Evolutionary conservation across 2,329 filamentous ascomycete genomes (phyloP), one percentile per base, ranked within the genome.

Genomic region (Stagonosporopsis cucurbitacearum): DNA sequence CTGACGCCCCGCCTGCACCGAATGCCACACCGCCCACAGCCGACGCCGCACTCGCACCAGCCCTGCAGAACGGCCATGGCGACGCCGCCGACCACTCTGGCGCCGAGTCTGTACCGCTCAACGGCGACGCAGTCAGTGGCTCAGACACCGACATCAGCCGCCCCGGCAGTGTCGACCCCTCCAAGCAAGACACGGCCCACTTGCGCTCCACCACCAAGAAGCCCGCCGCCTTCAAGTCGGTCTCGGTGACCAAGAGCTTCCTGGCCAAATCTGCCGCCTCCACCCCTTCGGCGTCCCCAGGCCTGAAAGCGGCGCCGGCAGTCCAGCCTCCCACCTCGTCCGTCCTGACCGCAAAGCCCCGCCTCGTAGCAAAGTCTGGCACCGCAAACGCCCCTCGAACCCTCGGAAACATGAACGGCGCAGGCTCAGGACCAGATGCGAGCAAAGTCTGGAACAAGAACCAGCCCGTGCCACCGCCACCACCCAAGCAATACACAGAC

Each of bases 391-490:
- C 80, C 12, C 82, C 67, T 33, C 84, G 83, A 55, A 64, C 79
- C 22, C 74, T 81, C 52, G 74, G 76, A 50, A 88, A 86, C 67
- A 84, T 86, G 58, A 83, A 84, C 47, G 87, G 88, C 60, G 68
- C 82, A 30, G 81, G 82, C 17, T 71, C 83, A 57, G 86, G 86
- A 23, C 89, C 90, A 13, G 90, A 93, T 73, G 82, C 85, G 26
- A 90, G 80, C 74, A 88, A 84, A 49, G 90, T 96, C 36, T 96
- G 91, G 91, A 96, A 95, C 78, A 93, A 92, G 77, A 96, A 95
- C 73, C 84, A 88, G 80, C 89, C 90, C 89, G 84, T 81, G 6
- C 83, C 87, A 49, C 82, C 84, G 6, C 86, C 88, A 6, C 89
- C 92, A 57, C 87, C 89, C 4, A 92, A 91, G 73, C 91, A 92